Percentiles rank a stretch among this genome's conserved stretches.
These are phyloP conservation scores for Primulina eburnea DNA, from an alignment of 257 asterid genomes.

Conservation along the genomic window DNA sequence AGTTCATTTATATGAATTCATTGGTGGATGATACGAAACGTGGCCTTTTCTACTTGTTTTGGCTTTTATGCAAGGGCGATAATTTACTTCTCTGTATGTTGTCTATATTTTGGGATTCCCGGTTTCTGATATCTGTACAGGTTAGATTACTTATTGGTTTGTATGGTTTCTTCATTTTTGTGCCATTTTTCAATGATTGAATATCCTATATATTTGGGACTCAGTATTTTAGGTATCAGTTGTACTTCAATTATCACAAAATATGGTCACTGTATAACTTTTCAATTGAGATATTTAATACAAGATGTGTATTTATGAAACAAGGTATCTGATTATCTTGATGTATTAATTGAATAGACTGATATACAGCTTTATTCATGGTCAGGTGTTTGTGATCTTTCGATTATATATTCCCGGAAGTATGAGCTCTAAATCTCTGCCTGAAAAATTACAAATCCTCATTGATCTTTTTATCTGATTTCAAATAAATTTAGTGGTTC, in stretches of 20 bases:
- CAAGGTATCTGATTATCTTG: background rate
- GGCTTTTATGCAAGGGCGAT: background rate
- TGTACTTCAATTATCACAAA: no score
- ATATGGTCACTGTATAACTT: no score
- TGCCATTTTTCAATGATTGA: background rate
- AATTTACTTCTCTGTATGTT: background rate
- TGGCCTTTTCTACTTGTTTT: background rate
- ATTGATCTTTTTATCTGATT: background rate
- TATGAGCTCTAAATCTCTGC: background rate
- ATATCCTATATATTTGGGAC: background rate
- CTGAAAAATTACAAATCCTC: background rate
- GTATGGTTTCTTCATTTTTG: background rate
- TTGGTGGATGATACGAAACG: constrained; percentile 1
- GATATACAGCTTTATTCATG: background rate
- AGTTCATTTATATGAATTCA: constrained; percentile 1
- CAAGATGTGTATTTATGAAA: background rate
- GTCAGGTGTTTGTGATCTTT: background rate
- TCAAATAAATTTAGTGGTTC: background rate
- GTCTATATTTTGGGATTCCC: background rate
- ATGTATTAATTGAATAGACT: background rate
- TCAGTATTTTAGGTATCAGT: background rate
- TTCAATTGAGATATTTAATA: background rate
- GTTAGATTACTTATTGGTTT: background rate
- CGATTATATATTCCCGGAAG: background rate
- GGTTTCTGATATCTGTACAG: background rate